These are phyloP conservation scores for Fusarium xyrophilum DNA, from an alignment of 2,329 filamentous ascomycete genomes.

Conservation along the genomic window DNA sequence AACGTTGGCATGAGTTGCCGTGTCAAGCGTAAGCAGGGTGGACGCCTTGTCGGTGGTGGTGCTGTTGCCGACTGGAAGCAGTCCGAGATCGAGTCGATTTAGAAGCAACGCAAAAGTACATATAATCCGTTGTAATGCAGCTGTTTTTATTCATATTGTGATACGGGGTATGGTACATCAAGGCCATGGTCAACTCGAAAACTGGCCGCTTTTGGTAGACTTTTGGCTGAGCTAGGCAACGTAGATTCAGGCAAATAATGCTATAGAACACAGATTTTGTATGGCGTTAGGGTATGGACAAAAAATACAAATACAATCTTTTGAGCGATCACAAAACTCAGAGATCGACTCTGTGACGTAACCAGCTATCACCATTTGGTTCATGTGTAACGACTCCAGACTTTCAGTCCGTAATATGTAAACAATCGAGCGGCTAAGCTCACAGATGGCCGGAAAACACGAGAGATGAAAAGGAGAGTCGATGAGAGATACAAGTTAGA, in stretches of 20 bases:
- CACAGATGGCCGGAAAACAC: background rate
- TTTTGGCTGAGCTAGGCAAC: background rate
- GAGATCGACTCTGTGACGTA: no score
- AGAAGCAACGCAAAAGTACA: conserved; percentile 26
- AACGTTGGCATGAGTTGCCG: conserved; percentile 89
- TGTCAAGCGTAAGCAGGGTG: conserved; percentile 88
- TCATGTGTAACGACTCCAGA: background rate
- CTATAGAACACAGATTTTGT: conserved; percentile 10
- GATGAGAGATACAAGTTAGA: conserved; percentile 17
- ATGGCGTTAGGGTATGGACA: conserved; percentile 27
- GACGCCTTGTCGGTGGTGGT: conserved; percentile 62
- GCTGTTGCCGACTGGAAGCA: conserved; percentile 65
- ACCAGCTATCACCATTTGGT: background rate
- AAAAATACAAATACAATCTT: conserved; percentile 1
- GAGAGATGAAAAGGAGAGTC: background rate
- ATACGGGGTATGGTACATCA: background rate
- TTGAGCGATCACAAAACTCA: background rate
- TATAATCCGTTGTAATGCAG: background rate
- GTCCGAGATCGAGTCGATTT: conserved; percentile 69
- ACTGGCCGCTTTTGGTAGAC: background rate
- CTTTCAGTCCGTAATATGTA: background rate
- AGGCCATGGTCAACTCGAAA: background rate
- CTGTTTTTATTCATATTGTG: background rate
- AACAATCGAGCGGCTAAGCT: background rate
- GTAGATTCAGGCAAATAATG: background rate